These are phyloP conservation scores for Magnusiomyces fungicola DNA, from an alignment of 1,139 yeast species.

Conservation along the genomic window DNA sequence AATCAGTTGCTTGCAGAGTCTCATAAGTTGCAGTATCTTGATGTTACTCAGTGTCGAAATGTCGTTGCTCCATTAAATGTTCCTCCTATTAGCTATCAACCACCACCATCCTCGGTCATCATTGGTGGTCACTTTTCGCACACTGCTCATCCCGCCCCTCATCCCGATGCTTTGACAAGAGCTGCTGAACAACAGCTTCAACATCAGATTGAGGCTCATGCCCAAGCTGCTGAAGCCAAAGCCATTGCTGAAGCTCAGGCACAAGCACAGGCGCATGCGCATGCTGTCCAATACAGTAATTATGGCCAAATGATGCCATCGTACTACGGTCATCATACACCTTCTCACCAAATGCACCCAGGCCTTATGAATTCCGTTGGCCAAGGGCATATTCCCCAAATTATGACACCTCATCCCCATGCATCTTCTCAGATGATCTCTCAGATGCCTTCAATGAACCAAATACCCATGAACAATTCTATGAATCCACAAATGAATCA, in stretches of 20 bases:
- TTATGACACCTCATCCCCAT: neutral
- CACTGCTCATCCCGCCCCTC: slow-evolving; percentile 4
- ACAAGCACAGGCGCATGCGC: neutral
- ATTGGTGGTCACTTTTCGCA: neutral
- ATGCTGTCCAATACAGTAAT: neutral
- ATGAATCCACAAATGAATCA: neutral
- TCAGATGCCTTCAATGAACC: neutral
- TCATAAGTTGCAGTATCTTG: slow-evolving; percentile 45
- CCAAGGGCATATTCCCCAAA: neutral
- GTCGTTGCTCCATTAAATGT: slow-evolving; percentile 26
- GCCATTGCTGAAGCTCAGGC: neutral
- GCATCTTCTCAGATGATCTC: neutral
- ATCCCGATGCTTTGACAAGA: neutral
- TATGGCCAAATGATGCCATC: neutral
- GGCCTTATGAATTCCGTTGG: neutral
- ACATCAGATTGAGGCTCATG: neutral
- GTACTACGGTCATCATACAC: neutral
- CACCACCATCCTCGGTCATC: slow-evolving; percentile 1
- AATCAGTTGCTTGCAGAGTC: slow-evolving; percentile 54
- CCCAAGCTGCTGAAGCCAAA: neutral
- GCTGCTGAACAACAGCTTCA: neutral
- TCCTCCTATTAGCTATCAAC: neutral
- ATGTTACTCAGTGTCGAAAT: slow-evolving; percentile 63
- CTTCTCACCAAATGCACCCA: neutral
- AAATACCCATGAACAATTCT: neutral